Conservation (phyloP, 1,139 yeast species). For the Kurtzmaniella quercitrusa region DNA sequence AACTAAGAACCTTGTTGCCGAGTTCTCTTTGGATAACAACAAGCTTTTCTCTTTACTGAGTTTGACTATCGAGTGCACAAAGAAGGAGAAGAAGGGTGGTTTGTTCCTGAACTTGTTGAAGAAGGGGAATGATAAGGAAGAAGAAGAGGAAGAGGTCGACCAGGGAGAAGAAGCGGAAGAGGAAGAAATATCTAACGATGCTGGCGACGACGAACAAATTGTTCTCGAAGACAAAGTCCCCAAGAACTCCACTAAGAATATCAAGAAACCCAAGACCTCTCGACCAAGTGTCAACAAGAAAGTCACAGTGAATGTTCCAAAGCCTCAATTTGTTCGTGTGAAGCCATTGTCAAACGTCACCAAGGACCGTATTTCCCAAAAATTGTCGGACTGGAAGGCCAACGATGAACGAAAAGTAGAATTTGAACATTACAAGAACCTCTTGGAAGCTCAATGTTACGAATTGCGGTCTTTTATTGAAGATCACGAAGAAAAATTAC, state of each 20-base stretch:
- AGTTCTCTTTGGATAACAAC: slow-evolving; percentile 45
- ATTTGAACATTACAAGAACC: slow-evolving; percentile 48
- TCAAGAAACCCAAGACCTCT: slow-evolving; percentile 16
- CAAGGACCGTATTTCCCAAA: slow-evolving; percentile 27
- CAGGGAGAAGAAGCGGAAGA: slow-evolving; percentile 12
- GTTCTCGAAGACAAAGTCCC: slow-evolving; percentile 13
- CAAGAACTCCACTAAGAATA: slow-evolving; percentile 12
- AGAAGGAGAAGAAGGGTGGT: slow-evolving; percentile 14
- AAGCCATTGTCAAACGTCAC: slow-evolving; percentile 42
- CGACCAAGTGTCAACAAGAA: slow-evolving; percentile 11
- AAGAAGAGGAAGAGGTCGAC: slow-evolving; percentile 11
- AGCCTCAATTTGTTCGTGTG: slow-evolving; percentile 33
- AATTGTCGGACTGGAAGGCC: slow-evolving; percentile 29
- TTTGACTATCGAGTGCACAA: slow-evolving; percentile 39
- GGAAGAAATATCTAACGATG: slow-evolving; percentile 9
- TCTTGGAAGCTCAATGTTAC: slow-evolving; percentile 56
- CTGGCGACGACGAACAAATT: slow-evolving; percentile 1
- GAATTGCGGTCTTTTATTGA: slow-evolving; percentile 51
- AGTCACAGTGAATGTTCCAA: slow-evolving; percentile 17
- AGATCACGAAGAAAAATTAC: slow-evolving; percentile 38
- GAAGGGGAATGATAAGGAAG: slow-evolving; percentile 16
- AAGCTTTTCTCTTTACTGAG: slow-evolving; percentile 45
- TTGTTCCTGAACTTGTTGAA: slow-evolving; percentile 26
- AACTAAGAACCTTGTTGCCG: slow-evolving; percentile 29
- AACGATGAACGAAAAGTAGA: slow-evolving; percentile 46